Evolutionary conservation across 768 basidiomycete genomes (phyloP).

Genomic region (Mycena kentingensis): DNA sequence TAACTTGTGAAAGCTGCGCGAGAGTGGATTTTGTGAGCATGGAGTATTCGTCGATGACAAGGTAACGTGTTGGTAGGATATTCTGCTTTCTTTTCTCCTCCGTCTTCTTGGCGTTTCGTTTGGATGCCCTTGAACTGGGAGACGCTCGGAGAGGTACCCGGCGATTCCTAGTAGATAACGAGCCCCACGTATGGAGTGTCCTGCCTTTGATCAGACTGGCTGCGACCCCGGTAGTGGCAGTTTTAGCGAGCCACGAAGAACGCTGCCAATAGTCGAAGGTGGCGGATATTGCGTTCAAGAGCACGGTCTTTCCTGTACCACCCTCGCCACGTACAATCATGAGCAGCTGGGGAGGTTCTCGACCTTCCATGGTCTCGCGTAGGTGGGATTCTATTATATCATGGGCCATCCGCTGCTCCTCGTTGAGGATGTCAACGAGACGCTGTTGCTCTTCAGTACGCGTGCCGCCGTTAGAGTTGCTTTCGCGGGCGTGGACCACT

Average conservation of each 20-base stretch:
- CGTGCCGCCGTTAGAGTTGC: background rate
- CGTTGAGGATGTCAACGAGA: background rate
- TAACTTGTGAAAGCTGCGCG: slow-evolving; percentile 21
- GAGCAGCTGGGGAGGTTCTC: slow-evolving; percentile 28
- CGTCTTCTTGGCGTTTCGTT: background rate
- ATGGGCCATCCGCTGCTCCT: slow-evolving; percentile 38
- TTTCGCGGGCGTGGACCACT: background rate
- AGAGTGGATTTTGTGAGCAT: slow-evolving; percentile 37
- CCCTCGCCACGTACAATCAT: slow-evolving; percentile 46
- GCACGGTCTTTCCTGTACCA: slow-evolving; percentile 44
- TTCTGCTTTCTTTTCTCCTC: slow-evolving; percentile 15
- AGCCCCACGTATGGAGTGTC: slow-evolving; percentile 38
- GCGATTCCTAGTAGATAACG: too few relatives aligned
- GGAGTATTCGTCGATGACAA: slow-evolving; percentile 43
- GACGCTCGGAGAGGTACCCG: slow-evolving; percentile 19
- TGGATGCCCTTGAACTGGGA: background rate
- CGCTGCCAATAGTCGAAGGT: slow-evolving; percentile 27
- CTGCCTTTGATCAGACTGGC: slow-evolving; percentile 40
- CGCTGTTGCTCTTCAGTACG: background rate
- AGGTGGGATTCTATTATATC: slow-evolving; percentile 38
- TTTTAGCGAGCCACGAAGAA: slow-evolving; percentile 30
- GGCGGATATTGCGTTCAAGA: slow-evolving; percentile 40
- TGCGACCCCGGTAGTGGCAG: slow-evolving; percentile 42
- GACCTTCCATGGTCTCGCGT: slow-evolving; percentile 16
- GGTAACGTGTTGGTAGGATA: slow-evolving; percentile 24